Percentiles rank a stretch among this genome's conserved stretches.
Evolutionary conservation across 2,329 filamentous ascomycete genomes (phyloP).

Genomic region (Cercospora beticola): DNA sequence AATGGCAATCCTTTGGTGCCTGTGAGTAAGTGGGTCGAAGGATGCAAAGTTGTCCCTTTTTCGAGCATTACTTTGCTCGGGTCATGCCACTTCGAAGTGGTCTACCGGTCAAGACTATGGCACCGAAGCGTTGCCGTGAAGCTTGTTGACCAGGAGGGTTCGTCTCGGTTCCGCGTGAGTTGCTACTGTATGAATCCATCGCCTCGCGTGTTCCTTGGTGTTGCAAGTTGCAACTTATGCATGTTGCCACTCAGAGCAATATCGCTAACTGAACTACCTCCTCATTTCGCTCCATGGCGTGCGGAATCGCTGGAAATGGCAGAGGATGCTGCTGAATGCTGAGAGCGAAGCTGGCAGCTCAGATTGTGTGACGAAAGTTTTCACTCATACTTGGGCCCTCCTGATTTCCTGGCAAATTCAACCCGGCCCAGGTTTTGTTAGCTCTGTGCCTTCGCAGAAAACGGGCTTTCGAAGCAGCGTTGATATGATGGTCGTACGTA

Average conservation of each 20-base stretch:
- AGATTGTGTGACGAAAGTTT: not conserved
- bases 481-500: too few species aligned
- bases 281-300: not conserved
- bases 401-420: too few species aligned
- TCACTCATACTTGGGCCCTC: not conserved
- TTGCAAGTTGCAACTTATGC: not conserved
- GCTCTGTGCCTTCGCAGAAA: too few species aligned
- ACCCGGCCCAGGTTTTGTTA: too few species aligned
- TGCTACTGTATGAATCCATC: not conserved
- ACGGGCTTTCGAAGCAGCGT: too few species aligned
- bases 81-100: not conserved
- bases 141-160: not conserved
- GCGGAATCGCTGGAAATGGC: not conserved
- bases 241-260: not conserved
- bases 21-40: constrained; percentile 6
- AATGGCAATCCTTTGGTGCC: constrained; percentile 2
- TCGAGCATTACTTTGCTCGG: not conserved
- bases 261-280: not conserved
- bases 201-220: not conserved
- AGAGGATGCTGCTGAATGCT: not conserved
- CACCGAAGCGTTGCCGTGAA: not conserved
- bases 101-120: not conserved
- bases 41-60: constrained; percentile 1
- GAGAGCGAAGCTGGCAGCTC: not conserved
- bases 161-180: not conserved